Base-by-base conservation (phyloP, 257 asterid species). In the Jasminum sambac region DNA sequence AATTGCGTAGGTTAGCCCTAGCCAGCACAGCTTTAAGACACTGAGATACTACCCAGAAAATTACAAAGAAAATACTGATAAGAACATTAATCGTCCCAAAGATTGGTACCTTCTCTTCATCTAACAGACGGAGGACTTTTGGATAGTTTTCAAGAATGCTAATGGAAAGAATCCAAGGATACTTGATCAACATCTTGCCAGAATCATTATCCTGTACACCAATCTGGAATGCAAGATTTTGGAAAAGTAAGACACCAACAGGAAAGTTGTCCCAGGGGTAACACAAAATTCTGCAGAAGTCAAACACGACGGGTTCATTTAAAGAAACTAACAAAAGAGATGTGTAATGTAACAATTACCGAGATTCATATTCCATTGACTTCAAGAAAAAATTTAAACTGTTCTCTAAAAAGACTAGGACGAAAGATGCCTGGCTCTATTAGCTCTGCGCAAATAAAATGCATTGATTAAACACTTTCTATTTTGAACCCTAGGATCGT, bases 141-240 rank as follows among this genome's bases (percentile, higher is more conserved):
- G 85, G 82, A 50, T 76, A 79, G 88, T 94, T 94, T 67, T 81
- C 83, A 77, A 80, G 80, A 71, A 91, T 77, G 77, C 95, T 84
- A 59, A 80, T 67, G 42, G 96, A 89, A 69, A 94, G 85, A 87
- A 94, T 85, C 99, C 99, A 94, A 5, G 99, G 99, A 81, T 94
- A 91, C 84, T 88, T 94, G 71, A 75, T 81, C 75, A 91, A 77
- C 86, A 91, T 88, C 87, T 75, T 77, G 75, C 90, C 92, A 62
- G 79, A 71, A 72, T 83, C 89, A 73, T 57, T 70, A 69, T 84
- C 75, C 67, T 67, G 80, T 6, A 42, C 70, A 66, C 86, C 90
- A 70, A 85, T 84, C 98, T 94, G 73, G 79, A 78, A 76, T 70
- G 58, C 64, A 72, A 69, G 50, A 77, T 40, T 69, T 43, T 66